Percentiles rank a stretch among this genome's conserved stretches.
phyloP scores from a whole-genome alignment of 2,329 filamentous ascomycete genomes.

The Paecilomyces formosus region DNA sequence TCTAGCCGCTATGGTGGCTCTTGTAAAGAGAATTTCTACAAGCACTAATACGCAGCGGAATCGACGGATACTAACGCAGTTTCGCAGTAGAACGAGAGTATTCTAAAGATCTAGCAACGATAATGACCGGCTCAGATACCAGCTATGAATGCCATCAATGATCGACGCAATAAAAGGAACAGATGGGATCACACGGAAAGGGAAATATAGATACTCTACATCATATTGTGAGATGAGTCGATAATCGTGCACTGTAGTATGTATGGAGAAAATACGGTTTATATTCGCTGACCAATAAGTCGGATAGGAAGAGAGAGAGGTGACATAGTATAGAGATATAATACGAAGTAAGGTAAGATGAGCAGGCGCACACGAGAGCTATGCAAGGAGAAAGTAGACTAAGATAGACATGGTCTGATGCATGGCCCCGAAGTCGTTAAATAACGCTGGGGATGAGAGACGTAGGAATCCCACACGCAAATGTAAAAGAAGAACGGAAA shows the following conservation, averaged over 20 bases:
- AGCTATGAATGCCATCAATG: no score
- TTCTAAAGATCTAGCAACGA: no score
- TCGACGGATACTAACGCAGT: background rate
- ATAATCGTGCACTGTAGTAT: background rate
- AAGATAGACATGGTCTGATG: background rate
- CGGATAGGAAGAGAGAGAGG: background rate
- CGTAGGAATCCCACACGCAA: background rate
- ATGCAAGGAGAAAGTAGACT: background rate
- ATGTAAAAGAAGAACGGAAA: slow-evolving; percentile 2
- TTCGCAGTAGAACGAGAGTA: no score
- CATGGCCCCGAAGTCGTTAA: background rate
- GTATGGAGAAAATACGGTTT: background rate
- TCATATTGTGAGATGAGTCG: background rate
- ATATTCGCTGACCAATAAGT: background rate
- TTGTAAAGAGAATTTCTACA: background rate
- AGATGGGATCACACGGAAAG: background rate
- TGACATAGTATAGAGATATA: background rate
- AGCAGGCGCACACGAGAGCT: background rate
- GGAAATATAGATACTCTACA: background rate
- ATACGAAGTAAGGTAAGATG: background rate
- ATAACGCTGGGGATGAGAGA: background rate
- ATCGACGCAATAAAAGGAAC: background rate
- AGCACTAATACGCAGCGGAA: background rate
- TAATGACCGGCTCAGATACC: no score
- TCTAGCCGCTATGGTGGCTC: background rate